A percentile compares a stretch with the other conserved stretches of the same genome.
Evolutionary conservation across 1,139 yeast species (phyloP).

Genomic region (Blastobotrys arbuscula): DNA sequence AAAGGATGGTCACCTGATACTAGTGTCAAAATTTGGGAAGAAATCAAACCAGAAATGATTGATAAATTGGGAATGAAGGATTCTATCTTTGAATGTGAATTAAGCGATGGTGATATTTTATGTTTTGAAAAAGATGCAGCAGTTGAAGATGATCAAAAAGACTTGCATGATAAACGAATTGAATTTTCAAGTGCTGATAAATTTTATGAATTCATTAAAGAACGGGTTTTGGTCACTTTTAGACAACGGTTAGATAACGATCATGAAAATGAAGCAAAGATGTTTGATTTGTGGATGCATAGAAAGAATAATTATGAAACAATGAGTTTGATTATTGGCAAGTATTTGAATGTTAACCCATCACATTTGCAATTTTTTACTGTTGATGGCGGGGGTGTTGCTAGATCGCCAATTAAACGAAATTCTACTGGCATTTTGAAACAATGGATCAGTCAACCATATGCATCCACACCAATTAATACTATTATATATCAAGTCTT

Average conservation of each 20-base stretch:
- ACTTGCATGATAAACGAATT: conserved; percentile 13
- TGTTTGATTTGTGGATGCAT: conserved; percentile 66
- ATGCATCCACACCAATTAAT: conserved; percentile 32
- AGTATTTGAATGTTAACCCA: conserved; percentile 50
- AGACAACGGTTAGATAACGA: conserved; percentile 39
- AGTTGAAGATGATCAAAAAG: conserved; percentile 19
- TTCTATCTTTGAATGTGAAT: conserved; percentile 58
- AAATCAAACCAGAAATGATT: conserved; percentile 58
- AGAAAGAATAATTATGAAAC: conserved; percentile 53
- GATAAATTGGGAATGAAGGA: conserved; percentile 43
- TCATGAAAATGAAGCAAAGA: conserved; percentile 32
- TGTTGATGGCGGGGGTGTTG: conserved; percentile 28
- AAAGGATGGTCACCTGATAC: conserved; percentile 42
- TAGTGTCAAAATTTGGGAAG: conserved; percentile 56
- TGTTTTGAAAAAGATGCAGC: conserved; percentile 44
- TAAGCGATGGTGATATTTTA: conserved; percentile 75
- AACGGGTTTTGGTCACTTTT: conserved; percentile 57
- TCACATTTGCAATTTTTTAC: conserved; percentile 56
- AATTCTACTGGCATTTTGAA: conserved; percentile 31
- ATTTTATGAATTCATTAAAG: conserved; percentile 59
- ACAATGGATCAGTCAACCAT: conserved; percentile 40
- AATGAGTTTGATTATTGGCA: conserved; percentile 56
- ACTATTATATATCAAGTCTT: conserved; percentile 60
- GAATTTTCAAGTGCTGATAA: conserved; percentile 39
- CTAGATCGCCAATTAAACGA: conserved; percentile 36